These are phyloP conservation scores for Saururus chinensis DNA, from an alignment of 164 flowering plant genomes.

Conservation along the genomic window DNA sequence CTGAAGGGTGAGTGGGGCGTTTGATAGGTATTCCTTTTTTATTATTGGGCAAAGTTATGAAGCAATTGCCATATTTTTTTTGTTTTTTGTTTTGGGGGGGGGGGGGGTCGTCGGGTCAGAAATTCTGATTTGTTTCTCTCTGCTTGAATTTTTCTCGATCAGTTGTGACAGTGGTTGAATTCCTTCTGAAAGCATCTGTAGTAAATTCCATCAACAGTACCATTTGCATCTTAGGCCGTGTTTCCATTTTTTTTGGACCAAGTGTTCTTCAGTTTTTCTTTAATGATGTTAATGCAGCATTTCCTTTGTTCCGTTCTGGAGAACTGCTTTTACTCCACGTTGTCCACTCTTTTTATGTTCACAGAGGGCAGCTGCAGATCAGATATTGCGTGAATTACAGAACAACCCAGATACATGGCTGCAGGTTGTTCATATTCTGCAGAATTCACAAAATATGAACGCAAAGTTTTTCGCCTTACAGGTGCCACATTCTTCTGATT, in stretches of 20 bases:
- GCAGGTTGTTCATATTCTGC: conserved; percentile 93
- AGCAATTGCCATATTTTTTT: not conserved
- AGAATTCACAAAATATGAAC: conserved; percentile 63
- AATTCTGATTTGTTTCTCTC: no score
- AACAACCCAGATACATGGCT: conserved; percentile 94
- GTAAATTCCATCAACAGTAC: no score
- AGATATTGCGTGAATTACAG: conserved; percentile 84
- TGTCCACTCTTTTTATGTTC: not conserved
- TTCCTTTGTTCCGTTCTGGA: not conserved
- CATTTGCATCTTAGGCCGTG: no score
- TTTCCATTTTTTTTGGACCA: no score
- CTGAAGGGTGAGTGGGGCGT: not conserved
- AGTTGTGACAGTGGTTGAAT: not conserved
- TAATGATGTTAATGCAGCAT: not conserved
- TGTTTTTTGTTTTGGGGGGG: not conserved
- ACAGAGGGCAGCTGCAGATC: conserved; percentile 92
- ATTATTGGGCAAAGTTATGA: not conserved
- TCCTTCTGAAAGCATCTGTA: no score
- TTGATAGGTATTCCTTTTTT: not conserved
- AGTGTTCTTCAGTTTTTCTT: no score
- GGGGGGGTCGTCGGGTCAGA: no score
- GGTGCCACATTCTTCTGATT: conserved; percentile 20
- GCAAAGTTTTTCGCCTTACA: conserved; percentile 96
- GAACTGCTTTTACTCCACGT: not conserved
- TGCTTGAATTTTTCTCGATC: no score